A percentile compares a stretch with the other conserved stretches of the same genome.
Conservation (phyloP, 345 rosid genomes). For the Salix koriyanagi region DNA sequence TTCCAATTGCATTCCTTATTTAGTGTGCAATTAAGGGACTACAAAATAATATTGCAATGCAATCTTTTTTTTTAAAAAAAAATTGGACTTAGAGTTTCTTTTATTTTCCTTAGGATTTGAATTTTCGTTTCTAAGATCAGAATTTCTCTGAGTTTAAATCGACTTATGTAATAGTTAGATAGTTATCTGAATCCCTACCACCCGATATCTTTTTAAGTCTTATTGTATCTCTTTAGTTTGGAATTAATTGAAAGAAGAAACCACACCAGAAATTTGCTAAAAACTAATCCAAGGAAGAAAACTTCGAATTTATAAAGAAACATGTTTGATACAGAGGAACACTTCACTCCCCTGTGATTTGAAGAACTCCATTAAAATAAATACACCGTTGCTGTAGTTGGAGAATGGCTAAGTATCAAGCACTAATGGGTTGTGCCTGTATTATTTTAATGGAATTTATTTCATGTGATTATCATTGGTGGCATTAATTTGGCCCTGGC, state of each 20-base stretch:
- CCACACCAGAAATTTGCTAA: not conserved
- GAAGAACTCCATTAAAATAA: not conserved
- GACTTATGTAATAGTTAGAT: not conserved
- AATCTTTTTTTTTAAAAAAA: not conserved
- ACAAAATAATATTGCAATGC: not conserved
- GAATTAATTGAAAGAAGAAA: not conserved
- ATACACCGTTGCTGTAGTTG: not conserved
- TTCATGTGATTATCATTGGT: not conserved
- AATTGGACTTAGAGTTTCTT: not conserved
- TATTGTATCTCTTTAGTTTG: not conserved
- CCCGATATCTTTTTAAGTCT: not conserved
- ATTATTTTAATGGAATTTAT: not conserved
- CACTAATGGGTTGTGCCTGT: not conserved
- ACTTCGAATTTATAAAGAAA: not conserved
- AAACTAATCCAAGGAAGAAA: not conserved
- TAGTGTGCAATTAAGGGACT: not conserved
- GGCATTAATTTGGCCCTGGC: not conserved
- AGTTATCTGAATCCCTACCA: not conserved
- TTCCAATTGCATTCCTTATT: not conserved
- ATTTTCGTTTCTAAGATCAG: not conserved
- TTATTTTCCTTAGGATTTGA: not conserved
- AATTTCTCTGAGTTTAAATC: not conserved
- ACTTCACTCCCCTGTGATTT: not conserved
- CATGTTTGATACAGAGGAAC: not conserved
- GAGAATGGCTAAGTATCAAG: not conserved